Conservation (phyloP, 2,329 filamentous ascomycete genomes). For the Thielaviopsis musarum region DNA sequence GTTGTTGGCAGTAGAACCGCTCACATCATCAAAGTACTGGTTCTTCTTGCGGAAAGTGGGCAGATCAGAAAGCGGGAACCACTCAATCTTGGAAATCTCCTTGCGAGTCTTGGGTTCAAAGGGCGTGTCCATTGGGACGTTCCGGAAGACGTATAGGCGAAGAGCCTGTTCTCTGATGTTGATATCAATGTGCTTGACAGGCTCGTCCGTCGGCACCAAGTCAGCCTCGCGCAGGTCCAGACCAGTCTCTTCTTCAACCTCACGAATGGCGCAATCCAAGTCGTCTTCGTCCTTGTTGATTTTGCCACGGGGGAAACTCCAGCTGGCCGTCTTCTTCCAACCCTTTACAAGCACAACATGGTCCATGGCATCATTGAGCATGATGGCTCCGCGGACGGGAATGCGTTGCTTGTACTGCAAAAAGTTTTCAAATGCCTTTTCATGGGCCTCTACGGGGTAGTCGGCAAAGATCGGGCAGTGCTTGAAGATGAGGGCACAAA, state of each 20-base stretch:
- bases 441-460: constrained; percentile 62
- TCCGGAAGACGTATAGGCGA: constrained; percentile 77
- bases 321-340: constrained; percentile 92
- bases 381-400: constrained; percentile 82
- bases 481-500: constrained; percentile 81
- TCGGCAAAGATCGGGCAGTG: constrained; percentile 78
- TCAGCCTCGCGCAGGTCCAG: constrained; percentile 64
- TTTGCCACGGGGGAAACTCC: constrained; percentile 94
- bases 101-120: constrained; percentile 88
- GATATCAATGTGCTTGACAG: constrained; percentile 71
- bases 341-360: constrained; percentile 85
- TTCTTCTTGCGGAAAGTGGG: constrained; percentile 64
- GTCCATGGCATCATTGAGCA: constrained; percentile 91
- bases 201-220: constrained; percentile 53
- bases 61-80: constrained; percentile 81
- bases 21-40: constrained; percentile 13
- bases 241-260: constrained; percentile 93
- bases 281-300: constrained; percentile 97
- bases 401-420: constrained; percentile 87
- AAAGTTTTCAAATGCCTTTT: constrained; percentile 78
- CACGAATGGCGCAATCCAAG: constrained; percentile 79
- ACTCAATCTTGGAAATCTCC: constrained; percentile 93
- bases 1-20: constrained; percentile 42
- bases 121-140: constrained; percentile 68
- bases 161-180: constrained; percentile 88